These are phyloP conservation scores for Umbelopsis sp. DNA, from an alignment of 192 early-diverging fungal genomes.

Conservation along the genomic window DNA sequence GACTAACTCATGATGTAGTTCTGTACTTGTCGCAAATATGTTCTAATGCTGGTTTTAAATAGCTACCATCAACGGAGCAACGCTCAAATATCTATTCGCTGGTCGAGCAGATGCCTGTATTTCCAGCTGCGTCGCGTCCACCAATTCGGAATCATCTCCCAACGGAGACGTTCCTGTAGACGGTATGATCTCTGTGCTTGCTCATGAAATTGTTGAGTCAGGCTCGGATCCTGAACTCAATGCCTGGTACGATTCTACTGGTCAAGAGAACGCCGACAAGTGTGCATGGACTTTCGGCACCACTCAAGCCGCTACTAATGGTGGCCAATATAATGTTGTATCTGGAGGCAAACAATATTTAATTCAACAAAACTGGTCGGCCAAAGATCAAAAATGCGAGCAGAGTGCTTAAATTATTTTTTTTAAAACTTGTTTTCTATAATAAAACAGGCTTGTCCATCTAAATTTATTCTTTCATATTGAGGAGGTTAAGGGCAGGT, in stretches of 20 bases:
- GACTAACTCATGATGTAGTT: not conserved
- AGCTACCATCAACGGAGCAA: conserved; percentile 14
- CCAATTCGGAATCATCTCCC: conserved; percentile 21
- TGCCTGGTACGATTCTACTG: conserved; percentile 32
- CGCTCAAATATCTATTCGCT: conserved; percentile 21
- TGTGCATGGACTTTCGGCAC: conserved; percentile 33
- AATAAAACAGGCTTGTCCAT: not conserved
- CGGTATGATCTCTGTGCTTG: conserved; percentile 40
- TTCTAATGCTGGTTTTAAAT: not conserved
- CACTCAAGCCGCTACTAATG: conserved; percentile 7
- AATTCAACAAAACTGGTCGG: conserved; percentile 41
- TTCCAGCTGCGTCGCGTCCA: not conserved
- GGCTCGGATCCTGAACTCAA: conserved; percentile 36
- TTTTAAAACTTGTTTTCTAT: not conserved
- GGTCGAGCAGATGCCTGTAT: conserved; percentile 14
- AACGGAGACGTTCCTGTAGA: conserved; percentile 41
- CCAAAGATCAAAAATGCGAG: conserved; percentile 10
- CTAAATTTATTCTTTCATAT: conserved; percentile 1
- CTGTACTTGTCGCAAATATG: not conserved
- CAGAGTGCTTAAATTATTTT: conserved; percentile 15
- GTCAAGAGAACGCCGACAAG: conserved; percentile 41
- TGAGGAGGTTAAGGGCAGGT: no score
- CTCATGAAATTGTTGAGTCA: conserved; percentile 37
- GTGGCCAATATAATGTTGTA: conserved; percentile 33
- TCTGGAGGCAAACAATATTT: conserved; percentile 32